Base-by-base conservation (phyloP, 1,284 basidiomycete genomes). In the Trichosporon inkin region DNA sequence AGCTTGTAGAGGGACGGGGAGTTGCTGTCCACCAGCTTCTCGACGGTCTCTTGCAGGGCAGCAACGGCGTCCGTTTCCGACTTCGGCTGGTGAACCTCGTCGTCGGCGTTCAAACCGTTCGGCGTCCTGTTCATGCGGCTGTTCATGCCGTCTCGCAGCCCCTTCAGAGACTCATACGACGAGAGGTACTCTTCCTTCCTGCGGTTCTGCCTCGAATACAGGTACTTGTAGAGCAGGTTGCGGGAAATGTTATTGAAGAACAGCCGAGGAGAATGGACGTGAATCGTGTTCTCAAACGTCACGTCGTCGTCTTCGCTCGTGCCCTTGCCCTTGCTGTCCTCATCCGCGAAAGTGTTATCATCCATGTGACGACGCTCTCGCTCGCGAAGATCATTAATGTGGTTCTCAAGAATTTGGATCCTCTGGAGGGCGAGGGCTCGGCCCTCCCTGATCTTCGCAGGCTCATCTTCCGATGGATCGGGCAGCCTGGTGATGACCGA, bases 221-320 rank as follows among this genome's bases (percentile, higher is more conserved):
- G 93, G 78, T 97, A 97, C 74, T 90, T 88, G 78, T 90, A 84
- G 72, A 95, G 81, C 61, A 95, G 85, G 76, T 90, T 86, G 62
- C 92, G 86, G 14, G 88, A 87, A 16, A 84, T 81, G 72, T 88
- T 89, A 71, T 88, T 88, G 79, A 93, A 82, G 71, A 87, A 87
- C 49, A 96, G 82, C 55, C 87, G 88, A 0, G 92, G 93, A 63
- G 86, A 88, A 78, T 97, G 92, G 10, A 94, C 83, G 70, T 96
- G 89, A 72, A 92, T 90, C 19, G 94, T 92, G 68, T 95, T 90
- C 73, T 90, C 87, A 76, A 96, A 76, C 2, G 60, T 49, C 2
- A 56, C 24, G 13, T 59, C 58, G 6, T 47, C 54, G 14, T 56
- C 47, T 1, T 34, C 44, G 37, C 58, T 44, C 24, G 54, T 35